Evolutionary conservation across 805 yeast species (phyloP).

Genomic region (Naumovozyma dairenensis): DNA sequence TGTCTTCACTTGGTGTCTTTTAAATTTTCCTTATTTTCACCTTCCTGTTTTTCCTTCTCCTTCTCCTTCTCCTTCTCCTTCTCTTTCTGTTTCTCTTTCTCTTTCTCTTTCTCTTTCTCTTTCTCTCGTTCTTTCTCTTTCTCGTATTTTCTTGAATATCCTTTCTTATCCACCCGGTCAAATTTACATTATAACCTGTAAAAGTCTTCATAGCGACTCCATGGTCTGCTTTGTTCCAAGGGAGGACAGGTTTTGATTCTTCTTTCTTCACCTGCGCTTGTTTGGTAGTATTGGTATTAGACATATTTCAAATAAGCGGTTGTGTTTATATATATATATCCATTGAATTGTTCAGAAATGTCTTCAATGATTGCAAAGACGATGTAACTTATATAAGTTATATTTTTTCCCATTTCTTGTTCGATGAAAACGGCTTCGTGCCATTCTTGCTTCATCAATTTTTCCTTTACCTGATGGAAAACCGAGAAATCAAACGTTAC

Average conservation of each 20-base stretch:
- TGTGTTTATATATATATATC: not conserved
- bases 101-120: slow-evolving; percentile 2
- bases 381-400: not conserved
- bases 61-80: slow-evolving; percentile 3
- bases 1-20: too few species aligned
- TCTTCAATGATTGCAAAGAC: not conserved
- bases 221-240: slow-evolving; percentile 16
- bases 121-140: slow-evolving; percentile 1
- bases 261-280: slow-evolving; percentile 4
- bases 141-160: slow-evolving; percentile 10
- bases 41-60: not conserved
- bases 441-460: too few species aligned
- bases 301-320: too few species aligned
- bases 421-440: too few species aligned
- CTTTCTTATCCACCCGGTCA: slow-evolving; percentile 22
- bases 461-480: too few species aligned
- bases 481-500: too few species aligned
- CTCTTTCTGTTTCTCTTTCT: slow-evolving; percentile 1
- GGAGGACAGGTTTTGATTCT: slow-evolving; percentile 13
- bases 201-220: slow-evolving; percentile 18
- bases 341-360: not conserved
- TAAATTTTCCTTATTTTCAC: too few species aligned
- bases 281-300: slow-evolving; percentile 3
- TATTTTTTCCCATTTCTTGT: not conserved
- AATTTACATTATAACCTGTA: slow-evolving; percentile 20